Percentiles rank a stretch among this genome's conserved stretches.
Evolutionary conservation across 148 eudicot genomes (phyloP).

Genomic region (Silene latifolia): DNA sequence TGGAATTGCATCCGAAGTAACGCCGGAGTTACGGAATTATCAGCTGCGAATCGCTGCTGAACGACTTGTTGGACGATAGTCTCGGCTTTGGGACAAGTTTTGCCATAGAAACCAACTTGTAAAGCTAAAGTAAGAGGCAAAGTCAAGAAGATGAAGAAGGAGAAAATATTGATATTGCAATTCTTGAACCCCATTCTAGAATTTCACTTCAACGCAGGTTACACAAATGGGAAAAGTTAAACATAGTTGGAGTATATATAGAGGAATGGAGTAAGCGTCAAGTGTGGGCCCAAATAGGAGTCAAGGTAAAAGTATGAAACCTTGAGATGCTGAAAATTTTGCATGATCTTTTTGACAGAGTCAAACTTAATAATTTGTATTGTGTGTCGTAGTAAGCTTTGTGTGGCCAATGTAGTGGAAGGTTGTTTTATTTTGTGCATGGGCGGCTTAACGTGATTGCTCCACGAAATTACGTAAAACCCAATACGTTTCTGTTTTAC

Average conservation of each 20-base stretch:
- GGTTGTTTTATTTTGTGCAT: neutral
- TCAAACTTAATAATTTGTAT: neutral
- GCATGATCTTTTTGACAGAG: neutral
- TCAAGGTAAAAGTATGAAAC: slow-evolving; percentile 1
- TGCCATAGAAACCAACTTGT: slow-evolving; percentile 24
- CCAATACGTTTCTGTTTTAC: too few relatives aligned
- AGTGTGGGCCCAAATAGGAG: neutral
- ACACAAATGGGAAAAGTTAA: neutral
- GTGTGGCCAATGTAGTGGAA: neutral
- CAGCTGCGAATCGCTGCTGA: slow-evolving; percentile 11
- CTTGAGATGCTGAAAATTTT: neutral
- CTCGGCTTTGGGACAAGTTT: slow-evolving; percentile 29
- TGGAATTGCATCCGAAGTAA: slow-evolving; percentile 37
- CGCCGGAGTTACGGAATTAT: slow-evolving; percentile 18
- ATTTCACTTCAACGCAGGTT: neutral
- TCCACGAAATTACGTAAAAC: neutral
- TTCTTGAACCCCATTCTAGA: neutral
- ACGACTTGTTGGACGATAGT: slow-evolving; percentile 23
- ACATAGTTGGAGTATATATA: neutral
- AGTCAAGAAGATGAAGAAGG: neutral
- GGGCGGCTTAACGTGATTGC: neutral
- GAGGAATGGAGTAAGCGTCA: neutral
- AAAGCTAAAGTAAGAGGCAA: slow-evolving; percentile 18
- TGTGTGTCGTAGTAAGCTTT: neutral
- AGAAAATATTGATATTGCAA: neutral